phyloP scores from a whole-genome alignment of 768 basidiomycete species.

The Amanita pseudoporphyria region DNA sequence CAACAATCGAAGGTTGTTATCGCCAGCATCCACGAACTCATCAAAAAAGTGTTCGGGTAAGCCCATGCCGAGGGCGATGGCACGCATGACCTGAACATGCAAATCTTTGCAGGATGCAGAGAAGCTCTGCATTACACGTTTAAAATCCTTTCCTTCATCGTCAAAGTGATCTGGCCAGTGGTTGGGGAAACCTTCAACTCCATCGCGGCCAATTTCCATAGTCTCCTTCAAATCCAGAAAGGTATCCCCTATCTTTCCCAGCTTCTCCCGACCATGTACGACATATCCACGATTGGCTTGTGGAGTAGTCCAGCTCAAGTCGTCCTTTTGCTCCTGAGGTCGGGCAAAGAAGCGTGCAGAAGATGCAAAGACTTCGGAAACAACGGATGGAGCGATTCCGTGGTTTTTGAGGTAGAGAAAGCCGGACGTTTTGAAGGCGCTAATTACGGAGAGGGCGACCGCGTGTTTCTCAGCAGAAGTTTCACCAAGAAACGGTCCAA shows the following conservation, averaged over 20 bases:
- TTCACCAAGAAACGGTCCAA: background rate
- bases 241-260: slow-evolving; percentile 62
- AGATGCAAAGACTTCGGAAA: background rate
- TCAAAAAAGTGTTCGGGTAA: slow-evolving; percentile 73
- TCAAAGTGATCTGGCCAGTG: slow-evolving; percentile 63
- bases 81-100: slow-evolving; percentile 72
- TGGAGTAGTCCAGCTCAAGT: slow-evolving; percentile 77
- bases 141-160: slow-evolving; percentile 47
- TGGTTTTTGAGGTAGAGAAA: slow-evolving; percentile 74
- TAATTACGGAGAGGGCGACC: slow-evolving; percentile 35
- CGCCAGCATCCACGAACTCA: slow-evolving; percentile 61
- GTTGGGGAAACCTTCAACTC: slow-evolving; percentile 71
- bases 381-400: slow-evolving; percentile 46
- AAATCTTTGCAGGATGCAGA: slow-evolving; percentile 73
- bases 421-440: slow-evolving; percentile 71
- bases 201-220: slow-evolving; percentile 86
- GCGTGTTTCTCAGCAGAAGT: background rate
- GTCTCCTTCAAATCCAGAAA: slow-evolving; percentile 74
- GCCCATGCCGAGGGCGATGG: slow-evolving; percentile 72
- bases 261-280: slow-evolving; percentile 69
- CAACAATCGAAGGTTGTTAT: slow-evolving; percentile 72
- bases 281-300: slow-evolving; percentile 84
- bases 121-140: slow-evolving; percentile 64
- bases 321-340: slow-evolving; percentile 33
- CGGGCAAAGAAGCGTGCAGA: background rate